Base-by-base conservation (phyloP, 2,329 filamentous ascomycete species). In the Helicocarpus griseus region DNA sequence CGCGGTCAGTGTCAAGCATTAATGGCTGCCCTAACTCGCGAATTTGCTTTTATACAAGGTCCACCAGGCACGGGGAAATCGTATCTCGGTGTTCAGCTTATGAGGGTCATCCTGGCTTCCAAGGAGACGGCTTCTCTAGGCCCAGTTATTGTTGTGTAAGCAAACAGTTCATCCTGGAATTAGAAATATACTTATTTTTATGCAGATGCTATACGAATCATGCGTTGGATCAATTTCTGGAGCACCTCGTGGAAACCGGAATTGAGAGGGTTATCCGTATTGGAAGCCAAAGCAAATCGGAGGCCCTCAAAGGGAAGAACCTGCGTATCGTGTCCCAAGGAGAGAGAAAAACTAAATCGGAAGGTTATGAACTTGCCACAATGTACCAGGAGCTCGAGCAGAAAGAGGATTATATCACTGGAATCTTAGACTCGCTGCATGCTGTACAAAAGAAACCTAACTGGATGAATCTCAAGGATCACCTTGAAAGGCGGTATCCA, bases 191-290 rank as follows among this genome's bases (percentile, higher is more conserved):
- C n/a, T n/a, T n/a, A n/a, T n/a, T n/a, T n/a, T n/a, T n/a, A n/a
- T 35, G 31, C n/a, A 6, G 9, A 11, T 35, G 31, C 6, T 35
- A 35, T 35, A 65, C 63, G 14, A 66, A 66, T 46, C 63, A 65
- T 51, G 63, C 63, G 13, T 57, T 66, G 5, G 63, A 65, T 48
- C 59, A 54, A 26, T 64, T 65, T 29, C 53, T 66, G 2, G 54
- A 55, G 21, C 57, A 59, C 38, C 51, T 66, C 4, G 44, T 52
- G 13, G 54, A 61, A 13, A 51, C 57, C 13, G 63, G 62, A 4
- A 53, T 65, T 3, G 50, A 41, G 6, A 52, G 56, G n/a, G 49
- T 66, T 4, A 57, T 61, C 13, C 58, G 64, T n/a, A 39, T 65
- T 33, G 64, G 64, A 17, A 45, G 54, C 9, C 55, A 56, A 11